These are phyloP conservation scores for Sorghum bicolor DNA, from an alignment of 176 grass and related monocot species.

Conservation along the genomic window DNA sequence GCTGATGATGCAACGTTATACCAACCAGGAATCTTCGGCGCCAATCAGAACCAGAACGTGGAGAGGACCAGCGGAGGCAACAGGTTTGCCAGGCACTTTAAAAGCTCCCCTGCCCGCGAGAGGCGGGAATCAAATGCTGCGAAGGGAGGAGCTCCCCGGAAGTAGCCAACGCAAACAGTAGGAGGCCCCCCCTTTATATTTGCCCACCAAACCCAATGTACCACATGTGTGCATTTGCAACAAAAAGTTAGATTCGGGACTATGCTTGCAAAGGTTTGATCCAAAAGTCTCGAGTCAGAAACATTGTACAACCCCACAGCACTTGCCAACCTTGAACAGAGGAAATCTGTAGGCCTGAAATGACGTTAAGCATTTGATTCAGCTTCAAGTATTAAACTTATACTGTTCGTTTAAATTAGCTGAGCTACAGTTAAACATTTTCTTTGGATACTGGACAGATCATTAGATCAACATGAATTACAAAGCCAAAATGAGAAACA, in stretches of 20 bases:
- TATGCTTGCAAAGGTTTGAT: not conserved
- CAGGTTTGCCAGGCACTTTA: constrained; percentile 36
- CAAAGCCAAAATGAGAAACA: too few species aligned
- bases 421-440: not conserved
- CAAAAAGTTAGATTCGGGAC: constrained; percentile 11
- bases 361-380: not conserved
- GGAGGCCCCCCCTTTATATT: not conserved
- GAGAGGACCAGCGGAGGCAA: not conserved
- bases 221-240: constrained; percentile 17
- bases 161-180: constrained; percentile 33
- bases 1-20: too few species aligned
- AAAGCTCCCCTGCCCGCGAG: constrained; percentile 12
- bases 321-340: not conserved
- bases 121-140: constrained; percentile 30
- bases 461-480: too few species aligned
- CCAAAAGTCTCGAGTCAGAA: constrained; percentile 32
- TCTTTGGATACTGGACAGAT: too few species aligned
- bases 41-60: not conserved
- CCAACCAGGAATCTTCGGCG: not conserved
- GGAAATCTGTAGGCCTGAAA: not conserved
- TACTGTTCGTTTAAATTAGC: not conserved
- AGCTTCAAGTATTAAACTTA: not conserved
- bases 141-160: constrained; percentile 18
- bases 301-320: not conserved
- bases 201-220: constrained; percentile 34